Evolutionary conservation across 2,329 filamentous ascomycete species (phyloP).

Genomic region (Phaeophleospora eucalypticola): DNA sequence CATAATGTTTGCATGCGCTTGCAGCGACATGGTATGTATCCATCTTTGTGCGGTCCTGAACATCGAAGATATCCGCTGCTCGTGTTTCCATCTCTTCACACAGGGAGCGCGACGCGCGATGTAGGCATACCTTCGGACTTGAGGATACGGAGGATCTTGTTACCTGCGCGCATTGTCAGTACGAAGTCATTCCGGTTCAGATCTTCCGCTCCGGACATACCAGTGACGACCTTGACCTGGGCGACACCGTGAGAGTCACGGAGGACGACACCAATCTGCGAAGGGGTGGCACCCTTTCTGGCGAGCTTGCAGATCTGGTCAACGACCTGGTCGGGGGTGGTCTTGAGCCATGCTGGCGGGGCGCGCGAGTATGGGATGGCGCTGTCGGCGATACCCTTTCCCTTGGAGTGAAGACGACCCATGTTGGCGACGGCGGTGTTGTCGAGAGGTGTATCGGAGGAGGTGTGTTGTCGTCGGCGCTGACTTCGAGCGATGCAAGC

Average conservation of each 20-base stretch:
- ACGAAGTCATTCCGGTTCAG: constrained; percentile 2
- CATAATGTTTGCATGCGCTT: constrained; percentile 29
- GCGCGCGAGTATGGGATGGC: constrained; percentile 95
- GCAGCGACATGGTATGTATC: constrained; percentile 13
- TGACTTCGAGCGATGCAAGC: not conserved
- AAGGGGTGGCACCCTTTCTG: constrained; percentile 97
- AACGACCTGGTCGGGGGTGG: constrained; percentile 94
- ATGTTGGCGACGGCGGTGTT: constrained; percentile 43
- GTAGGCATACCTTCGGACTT: constrained; percentile 83
- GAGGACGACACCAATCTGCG: constrained; percentile 98
- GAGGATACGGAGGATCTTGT: constrained; percentile 99
- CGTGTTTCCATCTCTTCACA: constrained; percentile 33
- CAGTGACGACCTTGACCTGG: constrained; percentile 95
- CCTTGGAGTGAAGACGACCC: constrained; percentile 98
- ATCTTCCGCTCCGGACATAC: constrained; percentile 53
- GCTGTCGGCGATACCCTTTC: constrained; percentile 97
- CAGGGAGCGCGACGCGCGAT: constrained; percentile 37
- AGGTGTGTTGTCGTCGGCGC: not conserved
- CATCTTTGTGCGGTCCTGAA: constrained; percentile 27
- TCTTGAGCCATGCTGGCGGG: constrained; percentile 94
- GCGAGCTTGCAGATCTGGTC: constrained; percentile 99
- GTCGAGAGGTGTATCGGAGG: not conserved
- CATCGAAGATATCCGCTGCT: constrained; percentile 13
- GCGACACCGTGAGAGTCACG: constrained; percentile 97
- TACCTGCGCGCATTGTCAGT: constrained; percentile 56